Percentiles rank a stretch among this genome's conserved stretches.
phyloP scores from a whole-genome alignment of 2,329 filamentous ascomycete species.

The Hymenoscyphus salicellus region DNA sequence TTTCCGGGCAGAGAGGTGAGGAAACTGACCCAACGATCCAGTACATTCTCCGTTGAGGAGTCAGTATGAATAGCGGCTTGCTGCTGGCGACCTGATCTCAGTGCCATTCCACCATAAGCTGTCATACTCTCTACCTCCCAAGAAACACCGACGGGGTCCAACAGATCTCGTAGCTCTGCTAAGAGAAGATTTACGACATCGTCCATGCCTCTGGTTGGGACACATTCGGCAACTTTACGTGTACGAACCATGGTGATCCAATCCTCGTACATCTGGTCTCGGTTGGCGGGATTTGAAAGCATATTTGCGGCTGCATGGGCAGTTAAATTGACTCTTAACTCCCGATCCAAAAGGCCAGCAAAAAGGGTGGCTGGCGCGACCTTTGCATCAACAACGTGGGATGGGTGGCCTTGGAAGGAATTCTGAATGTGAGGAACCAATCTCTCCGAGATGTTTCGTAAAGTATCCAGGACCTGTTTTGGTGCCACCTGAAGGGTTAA shows the following conservation, averaged over 20 bases:
- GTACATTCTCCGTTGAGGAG: constrained; percentile 59
- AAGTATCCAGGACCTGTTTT: constrained; percentile 78
- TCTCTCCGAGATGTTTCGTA: constrained; percentile 80
- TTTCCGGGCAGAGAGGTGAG: constrained; percentile 64
- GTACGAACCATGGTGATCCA: constrained; percentile 69
- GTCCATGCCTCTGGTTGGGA: constrained; percentile 63
- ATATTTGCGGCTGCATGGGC: constrained; percentile 93
- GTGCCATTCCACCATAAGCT: constrained; percentile 56
- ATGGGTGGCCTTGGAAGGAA: constrained; percentile 80
- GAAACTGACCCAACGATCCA: constrained; percentile 77
- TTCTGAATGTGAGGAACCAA: constrained; percentile 79
- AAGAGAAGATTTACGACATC: constrained; percentile 62
- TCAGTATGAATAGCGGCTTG: constrained; percentile 40
- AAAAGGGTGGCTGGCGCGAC: constrained; percentile 86
- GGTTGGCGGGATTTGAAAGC: constrained; percentile 81
- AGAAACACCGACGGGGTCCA: constrained; percentile 65
- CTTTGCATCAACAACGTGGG: constrained; percentile 83
- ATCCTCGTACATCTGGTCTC: constrained; percentile 93
- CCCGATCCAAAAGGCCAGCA: constrained; percentile 77
- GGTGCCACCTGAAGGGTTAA: constrained; percentile 89
- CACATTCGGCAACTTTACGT: constrained; percentile 61
- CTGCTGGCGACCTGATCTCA: constrained; percentile 45
- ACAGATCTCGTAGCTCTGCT: constrained; percentile 64
- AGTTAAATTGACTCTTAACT: constrained; percentile 86
- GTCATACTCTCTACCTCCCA: constrained; percentile 63